Evolutionary conservation across 202 grass and related monocot genomes (phyloP), one percentile per base, ranked within the genome.

Genomic region (Saccharum hybrid): DNA sequence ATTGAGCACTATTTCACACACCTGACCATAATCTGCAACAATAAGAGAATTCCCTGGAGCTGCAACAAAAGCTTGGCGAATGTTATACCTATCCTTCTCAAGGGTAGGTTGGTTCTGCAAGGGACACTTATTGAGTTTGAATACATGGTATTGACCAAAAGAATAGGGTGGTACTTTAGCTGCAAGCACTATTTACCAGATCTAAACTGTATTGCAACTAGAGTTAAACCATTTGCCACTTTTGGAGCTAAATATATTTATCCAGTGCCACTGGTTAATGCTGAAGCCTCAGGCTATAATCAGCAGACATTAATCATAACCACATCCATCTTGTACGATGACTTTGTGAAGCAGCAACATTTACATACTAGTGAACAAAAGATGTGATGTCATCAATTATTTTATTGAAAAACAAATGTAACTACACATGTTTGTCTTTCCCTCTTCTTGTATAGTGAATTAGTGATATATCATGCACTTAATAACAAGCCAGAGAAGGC

Each of bases 11-110:
- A 42, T 34, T 81, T 84, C 85, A 63, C 72, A 63, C 81, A 97
- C 94, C 88, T 97, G 94, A 34, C 92, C 92, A 88, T 94, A 97
- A 92, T 94, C 94, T 85, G 94, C 90, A 79, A 97, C 94, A 76
- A 97, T 86, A 90, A 97, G 94, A 87, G 94, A 86, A 75, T 92
- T 92, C 30, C 92, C 94, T 41, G 91, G 81, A 77, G 86, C 90
- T 54, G 92, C 94, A 79, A 97, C 66, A 77, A 97, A 97, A 77
- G 94, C 92, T 86, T 97, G 90, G 33, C 90, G 86, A 85, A 97
- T 94, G 77, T 91, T 97, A 88, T 97, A 97, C 56, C 92, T 77
- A 75, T 97, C 90, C 84, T 97, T 97, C 75, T 94, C 92, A 60
- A 91, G 68, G 59, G 94, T 92, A 88, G 92, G 94, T 91, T 94